Evolutionary conservation across 1,284 basidiomycete species (phyloP), one percentile per base, ranked within the genome.

Genomic region (Apiotrichum veenhuisii): DNA sequence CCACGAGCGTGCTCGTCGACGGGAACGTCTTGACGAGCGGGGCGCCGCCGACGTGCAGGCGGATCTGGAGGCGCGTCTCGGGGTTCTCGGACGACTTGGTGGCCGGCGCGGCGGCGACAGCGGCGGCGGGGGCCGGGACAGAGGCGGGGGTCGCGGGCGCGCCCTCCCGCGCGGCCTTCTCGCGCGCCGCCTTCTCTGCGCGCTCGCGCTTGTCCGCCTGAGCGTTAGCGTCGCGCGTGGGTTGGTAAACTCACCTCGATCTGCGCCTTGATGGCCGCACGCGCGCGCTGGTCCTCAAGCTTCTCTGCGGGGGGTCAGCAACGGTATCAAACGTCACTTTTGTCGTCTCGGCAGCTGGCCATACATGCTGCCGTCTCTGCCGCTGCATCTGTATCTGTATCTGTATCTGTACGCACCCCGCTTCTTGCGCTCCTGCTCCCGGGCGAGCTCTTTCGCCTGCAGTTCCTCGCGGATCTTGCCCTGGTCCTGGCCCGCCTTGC

Each of bases 131-230:
- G 26, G 25, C 53, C 1, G 50, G 40, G 5, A 69, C 62, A 0
- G 78, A 73, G 0, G 78, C 73, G 1, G 80, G 72, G 2, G 81
- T 69, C 11, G 79, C 52, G 3, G 64, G 43, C 37, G 78, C 66
- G 18, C 89, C 92, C 46, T 92, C 89, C 38, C 92, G 83, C 14
- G 91, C 72, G 0, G 90, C 91, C 74, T 95, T 96, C 76, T 95
- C 93, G 33, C 85, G 80, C 0, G 91, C 91, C 1, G 86, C 81
- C 69, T 89, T 92, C 68, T 89, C 91, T 0, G 89, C 89, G n/a
- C 93, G 84, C 25, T 84, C 86, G 55, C 84, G 83, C 78, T 91
- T 96, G 79, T 96, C 93, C 0, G 87, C 88, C 72, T 75, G 55
- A 27, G 11, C 5, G 52, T 58, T 27, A 61, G 53, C 46, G 23